phyloP scores from a whole-genome alignment of 2,329 filamentous ascomycete genomes.

The Fulvia fulva region DNA sequence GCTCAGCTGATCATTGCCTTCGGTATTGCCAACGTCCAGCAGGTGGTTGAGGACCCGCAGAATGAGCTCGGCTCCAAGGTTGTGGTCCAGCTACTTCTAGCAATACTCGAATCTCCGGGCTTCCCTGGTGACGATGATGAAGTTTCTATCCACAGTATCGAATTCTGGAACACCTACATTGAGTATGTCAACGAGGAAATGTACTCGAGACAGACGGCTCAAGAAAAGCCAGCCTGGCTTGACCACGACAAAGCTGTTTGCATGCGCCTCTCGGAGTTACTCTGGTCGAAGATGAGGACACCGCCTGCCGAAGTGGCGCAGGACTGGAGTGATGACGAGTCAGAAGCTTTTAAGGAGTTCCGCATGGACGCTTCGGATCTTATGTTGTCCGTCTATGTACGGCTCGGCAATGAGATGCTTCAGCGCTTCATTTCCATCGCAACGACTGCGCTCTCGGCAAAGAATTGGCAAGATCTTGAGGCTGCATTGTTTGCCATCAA shows the following conservation, averaged over 20 bases:
- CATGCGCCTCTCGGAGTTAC: conserved; percentile 45
- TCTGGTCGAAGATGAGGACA: conserved; percentile 43
- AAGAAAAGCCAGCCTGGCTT: conserved; percentile 53
- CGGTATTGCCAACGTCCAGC: conserved; percentile 61
- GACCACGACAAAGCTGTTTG: conserved; percentile 56
- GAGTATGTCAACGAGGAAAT: conserved; percentile 60
- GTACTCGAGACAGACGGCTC: conserved; percentile 45
- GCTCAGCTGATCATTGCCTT: conserved; percentile 65
- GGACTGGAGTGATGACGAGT: conserved; percentile 64
- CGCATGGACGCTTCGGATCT: conserved; percentile 77
- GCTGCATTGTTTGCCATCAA: conserved; percentile 60
- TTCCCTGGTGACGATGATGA: conserved; percentile 68
- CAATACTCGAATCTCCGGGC: conserved; percentile 63
- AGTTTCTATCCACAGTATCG: conserved; percentile 68
- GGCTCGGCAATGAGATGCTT: conserved; percentile 45
- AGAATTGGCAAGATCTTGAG: conserved; percentile 50
- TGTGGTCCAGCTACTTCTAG: conserved; percentile 54
- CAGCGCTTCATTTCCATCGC: conserved; percentile 46
- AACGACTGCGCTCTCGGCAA: conserved; percentile 37
- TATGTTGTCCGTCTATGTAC: conserved; percentile 65
- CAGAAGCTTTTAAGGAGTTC: conserved; percentile 50
- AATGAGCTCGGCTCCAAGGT: conserved; percentile 48
- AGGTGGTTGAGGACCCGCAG: conserved; percentile 53
- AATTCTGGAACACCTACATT: conserved; percentile 77
- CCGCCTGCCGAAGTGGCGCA: conserved; percentile 56